Base-by-base conservation (phyloP, 2,329 filamentous ascomycete genomes). In the Colletotrichum melonis region DNA sequence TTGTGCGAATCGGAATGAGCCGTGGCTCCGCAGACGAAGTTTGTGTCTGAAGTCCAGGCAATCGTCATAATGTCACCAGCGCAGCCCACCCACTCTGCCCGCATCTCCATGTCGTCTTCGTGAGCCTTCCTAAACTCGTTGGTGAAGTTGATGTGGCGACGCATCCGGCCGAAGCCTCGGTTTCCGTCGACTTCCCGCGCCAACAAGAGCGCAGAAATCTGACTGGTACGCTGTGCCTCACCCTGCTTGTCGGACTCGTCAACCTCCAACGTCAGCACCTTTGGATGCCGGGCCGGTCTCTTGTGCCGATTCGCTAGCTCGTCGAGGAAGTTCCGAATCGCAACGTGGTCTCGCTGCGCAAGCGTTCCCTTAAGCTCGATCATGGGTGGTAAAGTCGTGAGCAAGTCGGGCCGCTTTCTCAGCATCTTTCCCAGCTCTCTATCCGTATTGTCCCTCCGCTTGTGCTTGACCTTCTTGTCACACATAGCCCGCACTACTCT, bases 1-100 rank as follows among this genome's bases (percentile, higher is more conserved):
- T 92, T 92, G 55, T 90, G 88, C 0, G 84, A 81, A 76, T 92
- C 91, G 0, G 89, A 92, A 79, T 92, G 90, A 0, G 88, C 88
- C 0, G 89, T 91, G 0, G 90, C 90, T 42, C 91, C 91, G 74
- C 89, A 91, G n/a, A 92, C 78, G 64, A 92, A 89, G 19, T 82
- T 82, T n/a, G 84, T 78, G 24, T 87, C 77, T 0, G 88, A 88
- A 0, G 89, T 82, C 91, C 91, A 92, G 22, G 84, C 85, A 62
- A 91, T 84, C 2, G 90, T 88, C 26, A 86, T 84, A 56, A 92
- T 87, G 76, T 92, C 90, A 4, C 91, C 90, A 35, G 90, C 90
- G 65, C 89, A 91, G 75, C 89, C 88, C 2, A 87, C 89, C 84
- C 89, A 92, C 76, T 91, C 87, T 3, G 86, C 83, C 32, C 86